phyloP scores from a whole-genome alignment of 2,329 filamentous ascomycete genomes.

The Diplodia scrobiculata region DNA sequence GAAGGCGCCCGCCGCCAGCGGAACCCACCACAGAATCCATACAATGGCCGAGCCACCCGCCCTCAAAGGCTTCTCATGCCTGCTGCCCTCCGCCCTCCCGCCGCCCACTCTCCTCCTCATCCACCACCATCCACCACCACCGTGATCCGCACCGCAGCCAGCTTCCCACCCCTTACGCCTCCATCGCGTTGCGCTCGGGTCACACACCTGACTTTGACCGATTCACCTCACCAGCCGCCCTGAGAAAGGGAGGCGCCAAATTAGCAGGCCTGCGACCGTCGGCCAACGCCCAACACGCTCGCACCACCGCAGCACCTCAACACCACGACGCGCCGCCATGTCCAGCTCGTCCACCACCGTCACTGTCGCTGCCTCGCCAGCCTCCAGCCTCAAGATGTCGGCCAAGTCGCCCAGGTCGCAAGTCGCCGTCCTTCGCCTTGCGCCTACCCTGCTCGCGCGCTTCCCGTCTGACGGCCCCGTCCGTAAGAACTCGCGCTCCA shows the following conservation, averaged over 20 bases:
- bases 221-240: conserved; percentile 29
- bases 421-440: conserved; percentile 41
- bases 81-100: conserved; percentile 18
- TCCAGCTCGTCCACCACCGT: conserved; percentile 31
- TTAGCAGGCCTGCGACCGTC: conserved; percentile 29
- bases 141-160: conserved; percentile 20
- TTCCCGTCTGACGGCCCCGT: conserved; percentile 32
- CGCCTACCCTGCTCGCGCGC: conserved; percentile 37
- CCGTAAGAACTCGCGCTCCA: conserved; percentile 38
- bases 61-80: conserved; percentile 27
- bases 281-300: conserved; percentile 13
- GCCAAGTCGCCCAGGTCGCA: conserved; percentile 41
- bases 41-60: conserved; percentile 24
- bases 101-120: conserved; percentile 25
- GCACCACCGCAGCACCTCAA: conserved; percentile 23
- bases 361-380: conserved; percentile 33
- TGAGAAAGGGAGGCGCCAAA: conserved; percentile 28
- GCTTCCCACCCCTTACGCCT: conserved; percentile 26
- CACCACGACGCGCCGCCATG: conserved; percentile 28
- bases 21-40: conserved; percentile 11
- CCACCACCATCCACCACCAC: conserved; percentile 27
- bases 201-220: conserved; percentile 28
- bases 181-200: conserved; percentile 27
- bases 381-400: conserved; percentile 38
- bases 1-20: neutral